Evolutionary conservation across 192 early-diverging fungal genomes (phyloP), one percentile per base, ranked within the genome.

Genomic region (Lunasporangiospora selenospora): DNA sequence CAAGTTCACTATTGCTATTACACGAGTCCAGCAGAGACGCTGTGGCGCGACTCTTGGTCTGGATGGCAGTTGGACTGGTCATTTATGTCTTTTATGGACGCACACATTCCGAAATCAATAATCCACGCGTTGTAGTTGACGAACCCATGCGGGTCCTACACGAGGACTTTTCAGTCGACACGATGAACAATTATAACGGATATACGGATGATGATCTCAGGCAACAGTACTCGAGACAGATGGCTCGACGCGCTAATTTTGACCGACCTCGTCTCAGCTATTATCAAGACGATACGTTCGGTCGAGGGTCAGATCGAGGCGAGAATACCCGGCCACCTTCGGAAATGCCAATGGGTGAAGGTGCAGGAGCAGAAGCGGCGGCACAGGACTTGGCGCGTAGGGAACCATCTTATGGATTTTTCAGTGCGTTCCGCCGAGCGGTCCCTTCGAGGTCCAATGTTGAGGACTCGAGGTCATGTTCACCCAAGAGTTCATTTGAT

Each of bases 51-150:
- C 63, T 94, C 16, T 81, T 91, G 41, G 82, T 87, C 30, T 94
- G 94, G 94, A 83, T 92, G 60, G 90, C 54, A 0, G 41, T 96
- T 13, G 94, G 94, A 6, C 45, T 90, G 19, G 32, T 94, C 3
- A 63, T 96, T 16, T 96, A 95, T 47, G 56, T 80, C 2, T 23
- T 76, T 4, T 93, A 90, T 63, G 88, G 91, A 21, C 82, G 80
- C 52, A 79, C 82, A 15, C 67, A 87, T 56, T 93, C 92, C 29
- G 80, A 77, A 37, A 34, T 73, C 36, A 73, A 73, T 18, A 73
- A 73, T 43, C 69, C 69, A 0, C 60, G 60, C 0, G 18, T 62
- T 10, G 45, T 42, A 23, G 37, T 52, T 21, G 67, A 73, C 29
- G 60, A 73, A 23, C 54, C 69, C 1, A 73, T 73, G 69, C 53